phyloP scores from a whole-genome alignment of 2,329 filamentous ascomycete genomes.

The Ceratocystis harringtonii region DNA sequence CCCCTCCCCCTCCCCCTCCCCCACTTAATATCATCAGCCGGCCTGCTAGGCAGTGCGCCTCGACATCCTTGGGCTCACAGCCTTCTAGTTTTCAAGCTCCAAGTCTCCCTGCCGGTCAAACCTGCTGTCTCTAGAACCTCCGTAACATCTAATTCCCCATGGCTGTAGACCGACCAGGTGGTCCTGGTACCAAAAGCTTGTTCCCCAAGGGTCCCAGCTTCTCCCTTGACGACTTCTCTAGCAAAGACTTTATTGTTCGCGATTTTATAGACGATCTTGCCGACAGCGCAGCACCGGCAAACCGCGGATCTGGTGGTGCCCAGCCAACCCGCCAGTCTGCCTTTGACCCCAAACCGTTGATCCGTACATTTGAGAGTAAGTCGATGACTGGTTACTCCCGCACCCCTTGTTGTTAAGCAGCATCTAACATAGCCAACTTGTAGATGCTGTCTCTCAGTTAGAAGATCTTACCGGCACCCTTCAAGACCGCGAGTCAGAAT shows the following conservation, averaged over 20 bases:
- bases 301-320: conserved; percentile 56
- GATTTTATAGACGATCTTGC: conserved; percentile 93
- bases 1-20: neutral
- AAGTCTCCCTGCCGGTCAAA: neutral
- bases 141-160: neutral
- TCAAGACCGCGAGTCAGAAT: conserved; percentile 77
- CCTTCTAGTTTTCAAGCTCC: neutral
- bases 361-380: conserved; percentile 77
- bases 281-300: conserved; percentile 63
- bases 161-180: conserved; percentile 23
- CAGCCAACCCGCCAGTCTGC: conserved; percentile 29
- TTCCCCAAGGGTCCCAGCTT: conserved; percentile 71
- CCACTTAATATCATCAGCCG: neutral
- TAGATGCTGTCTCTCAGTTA: conserved; percentile 52
- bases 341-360: conserved; percentile 94
- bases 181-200: conserved; percentile 44
- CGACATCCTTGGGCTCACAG: neutral
- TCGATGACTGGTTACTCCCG: neutral
- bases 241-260: conserved; percentile 89
- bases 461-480: conserved; percentile 65
- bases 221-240: conserved; percentile 74
- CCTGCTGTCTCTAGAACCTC: neutral
- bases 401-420: neutral
- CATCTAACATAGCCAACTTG: conserved; percentile 20
- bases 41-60: neutral